Conservation (phyloP, 441 rosid species). For the Omphalea diandra region DNA sequence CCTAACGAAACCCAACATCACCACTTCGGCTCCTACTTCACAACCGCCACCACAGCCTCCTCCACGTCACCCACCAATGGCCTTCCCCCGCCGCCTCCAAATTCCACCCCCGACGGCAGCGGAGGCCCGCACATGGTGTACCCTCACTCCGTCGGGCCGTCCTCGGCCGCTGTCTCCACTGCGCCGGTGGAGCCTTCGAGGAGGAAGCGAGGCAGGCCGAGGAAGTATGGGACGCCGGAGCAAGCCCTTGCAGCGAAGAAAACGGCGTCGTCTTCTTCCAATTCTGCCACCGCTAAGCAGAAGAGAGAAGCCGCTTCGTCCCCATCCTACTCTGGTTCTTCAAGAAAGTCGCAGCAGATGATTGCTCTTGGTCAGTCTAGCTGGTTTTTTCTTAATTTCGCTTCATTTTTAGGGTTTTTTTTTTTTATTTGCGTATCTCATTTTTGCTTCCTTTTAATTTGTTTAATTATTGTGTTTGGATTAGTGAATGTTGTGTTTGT, state of each 20-base stretch:
- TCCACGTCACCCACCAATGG: conserved; percentile 44
- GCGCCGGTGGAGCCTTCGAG: conserved; percentile 44
- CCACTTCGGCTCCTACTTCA: conserved; percentile 40
- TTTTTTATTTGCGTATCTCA: background rate
- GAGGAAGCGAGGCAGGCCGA: conserved; percentile 14
- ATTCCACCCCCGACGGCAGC: conserved; percentile 3
- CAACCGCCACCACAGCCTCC: conserved; percentile 14
- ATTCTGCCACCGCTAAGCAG: conserved; percentile 19
- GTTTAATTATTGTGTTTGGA: too few species aligned
- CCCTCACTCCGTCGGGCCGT: conserved; percentile 68
- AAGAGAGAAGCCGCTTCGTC: conserved; percentile 32
- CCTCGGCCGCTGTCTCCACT: conserved; percentile 46
- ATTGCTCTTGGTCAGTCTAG: conserved; percentile 48
- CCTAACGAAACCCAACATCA: conserved; percentile 34
- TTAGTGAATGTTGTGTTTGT: background rate
- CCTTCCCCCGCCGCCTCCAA: conserved; percentile 32
- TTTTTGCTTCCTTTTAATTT: background rate
- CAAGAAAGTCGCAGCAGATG: conserved; percentile 46
- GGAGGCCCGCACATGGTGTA: conserved; percentile 40
- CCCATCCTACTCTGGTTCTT: conserved; percentile 41
- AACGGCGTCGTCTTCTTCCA: conserved; percentile 35
- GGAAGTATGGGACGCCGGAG: conserved; percentile 38
- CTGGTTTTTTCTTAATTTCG: too few species aligned
- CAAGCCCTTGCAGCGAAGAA: conserved; percentile 81
- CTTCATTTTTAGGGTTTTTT: too few species aligned